phyloP scores from a whole-genome alignment of 768 basidiomycete genomes.

The Tulasnella sp. region DNA sequence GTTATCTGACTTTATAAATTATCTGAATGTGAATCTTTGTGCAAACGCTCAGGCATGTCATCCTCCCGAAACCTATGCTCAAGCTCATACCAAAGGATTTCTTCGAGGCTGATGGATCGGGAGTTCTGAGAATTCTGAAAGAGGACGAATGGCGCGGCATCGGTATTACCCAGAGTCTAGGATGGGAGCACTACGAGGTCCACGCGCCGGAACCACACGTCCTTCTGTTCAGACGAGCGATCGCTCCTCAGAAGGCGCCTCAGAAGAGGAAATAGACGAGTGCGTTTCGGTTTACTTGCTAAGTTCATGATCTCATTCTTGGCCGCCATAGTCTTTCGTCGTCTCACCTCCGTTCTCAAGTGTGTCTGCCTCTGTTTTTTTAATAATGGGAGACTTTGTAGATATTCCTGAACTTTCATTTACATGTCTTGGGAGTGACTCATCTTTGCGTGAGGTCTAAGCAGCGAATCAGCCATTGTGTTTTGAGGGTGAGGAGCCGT shows the following conservation, averaged over 20 bases:
- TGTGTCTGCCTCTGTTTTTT: too few relatives aligned
- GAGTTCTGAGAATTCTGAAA: conserved; percentile 66
- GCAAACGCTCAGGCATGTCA: conserved; percentile 81
- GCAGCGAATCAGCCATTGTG: too few relatives aligned
- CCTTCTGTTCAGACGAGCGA: conserved; percentile 70
- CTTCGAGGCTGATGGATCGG: conserved; percentile 61
- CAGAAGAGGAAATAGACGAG: conserved; percentile 2
- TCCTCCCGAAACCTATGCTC: conserved; percentile 87
- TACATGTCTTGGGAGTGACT: too few relatives aligned
- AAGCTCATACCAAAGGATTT: conserved; percentile 85
- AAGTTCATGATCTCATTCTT: neutral
- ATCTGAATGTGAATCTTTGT: neutral
- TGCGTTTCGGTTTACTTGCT: neutral
- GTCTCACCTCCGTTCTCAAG: too few relatives aligned
- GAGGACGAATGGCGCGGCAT: conserved; percentile 95
- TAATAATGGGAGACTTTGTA: too few relatives aligned
- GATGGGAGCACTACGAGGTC: conserved; percentile 98
- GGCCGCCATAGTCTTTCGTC: neutral
- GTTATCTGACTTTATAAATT: neutral
- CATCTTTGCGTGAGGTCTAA: too few relatives aligned
- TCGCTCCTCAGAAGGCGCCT: neutral
- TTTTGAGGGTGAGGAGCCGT: too few relatives aligned
- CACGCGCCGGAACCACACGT: conserved; percentile 93
- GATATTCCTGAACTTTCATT: too few relatives aligned
- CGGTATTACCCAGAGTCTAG: conserved; percentile 89